These are phyloP conservation scores for Fusarium incarnatum DNA, from an alignment of 2,329 filamentous ascomycete genomes.

Conservation along the genomic window DNA sequence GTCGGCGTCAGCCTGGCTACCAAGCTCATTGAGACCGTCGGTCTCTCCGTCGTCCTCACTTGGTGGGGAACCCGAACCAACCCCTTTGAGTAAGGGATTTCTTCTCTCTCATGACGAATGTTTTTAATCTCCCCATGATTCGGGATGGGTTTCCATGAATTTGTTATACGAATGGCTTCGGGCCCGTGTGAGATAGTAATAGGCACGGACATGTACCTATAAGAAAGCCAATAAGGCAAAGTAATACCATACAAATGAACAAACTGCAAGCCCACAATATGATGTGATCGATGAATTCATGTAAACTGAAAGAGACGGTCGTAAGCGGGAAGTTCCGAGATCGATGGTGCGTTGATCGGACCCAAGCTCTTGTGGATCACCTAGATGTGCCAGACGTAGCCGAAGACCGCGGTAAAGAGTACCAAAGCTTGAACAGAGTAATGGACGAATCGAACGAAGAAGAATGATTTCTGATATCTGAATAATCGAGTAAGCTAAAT, in stretches of 20 bases:
- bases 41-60: slow-evolving; percentile 90
- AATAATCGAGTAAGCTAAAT: neutral
- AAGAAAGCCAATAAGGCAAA: slow-evolving; percentile 36
- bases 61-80: slow-evolving; percentile 98
- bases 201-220: slow-evolving; percentile 35
- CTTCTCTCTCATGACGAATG: slow-evolving; percentile 18
- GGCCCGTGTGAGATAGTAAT: slow-evolving; percentile 37
- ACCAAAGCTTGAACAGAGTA: neutral
- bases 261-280: neutral
- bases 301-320: neutral
- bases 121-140: slow-evolving; percentile 27
- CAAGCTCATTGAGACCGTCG: slow-evolving; percentile 92
- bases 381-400: neutral
- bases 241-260: slow-evolving; percentile 39
- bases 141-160: slow-evolving; percentile 31
- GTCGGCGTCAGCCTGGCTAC: slow-evolving; percentile 86
- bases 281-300: neutral
- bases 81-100: slow-evolving; percentile 78
- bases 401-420: neutral
- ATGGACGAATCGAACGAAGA: neutral
- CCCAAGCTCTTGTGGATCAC: neutral
- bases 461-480: neutral
- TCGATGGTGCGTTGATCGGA: neutral
- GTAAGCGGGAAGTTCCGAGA: neutral
- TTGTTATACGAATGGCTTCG: slow-evolving; percentile 26